Percentiles rank a stretch among this genome's conserved stretches.
These are phyloP conservation scores for Aurantiochytrium sp. DNA, from an alignment of 108 stramenopile species.

Conservation along the genomic window DNA sequence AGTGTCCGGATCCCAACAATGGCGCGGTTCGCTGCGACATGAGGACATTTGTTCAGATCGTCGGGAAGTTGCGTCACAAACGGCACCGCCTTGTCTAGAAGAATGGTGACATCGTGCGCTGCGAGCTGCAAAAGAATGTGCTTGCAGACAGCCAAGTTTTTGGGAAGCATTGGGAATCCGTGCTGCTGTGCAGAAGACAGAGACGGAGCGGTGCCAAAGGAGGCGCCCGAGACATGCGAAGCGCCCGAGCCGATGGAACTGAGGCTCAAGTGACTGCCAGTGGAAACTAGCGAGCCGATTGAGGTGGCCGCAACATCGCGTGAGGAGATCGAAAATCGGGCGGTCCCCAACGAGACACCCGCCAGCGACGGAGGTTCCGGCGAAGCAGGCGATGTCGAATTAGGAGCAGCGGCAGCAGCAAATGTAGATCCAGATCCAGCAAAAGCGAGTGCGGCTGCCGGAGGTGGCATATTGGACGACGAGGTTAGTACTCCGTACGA, in stretches of 20 bases:
- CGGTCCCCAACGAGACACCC: no score
- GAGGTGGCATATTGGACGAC: background rate
- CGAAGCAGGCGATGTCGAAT: no score
- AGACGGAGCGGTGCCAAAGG: background rate
- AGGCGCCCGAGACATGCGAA: background rate
- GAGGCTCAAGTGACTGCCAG: background rate
- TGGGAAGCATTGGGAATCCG: background rate
- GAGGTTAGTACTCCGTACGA: background rate
- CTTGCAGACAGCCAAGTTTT: background rate
- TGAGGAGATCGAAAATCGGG: background rate
- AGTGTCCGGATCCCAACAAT: background rate
- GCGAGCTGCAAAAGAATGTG: slow-evolving; percentile 2
- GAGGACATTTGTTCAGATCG: background rate
- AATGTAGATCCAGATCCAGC: no score
- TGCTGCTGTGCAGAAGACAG: background rate
- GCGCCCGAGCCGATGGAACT: background rate
- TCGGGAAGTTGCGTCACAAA: background rate
- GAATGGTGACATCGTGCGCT: background rate
- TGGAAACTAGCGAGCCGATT: background rate
- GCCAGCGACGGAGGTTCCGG: no score
- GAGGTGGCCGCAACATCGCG: background rate
- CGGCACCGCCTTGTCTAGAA: background rate
- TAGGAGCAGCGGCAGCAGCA: no score
- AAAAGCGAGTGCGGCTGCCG: no score
- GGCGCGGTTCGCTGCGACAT: background rate